A percentile compares a stretch with the other conserved stretches of the same genome.
These are phyloP conservation scores for Podila minutissima DNA, from an alignment of 192 early-diverging fungal genomes.

Conservation along the genomic window DNA sequence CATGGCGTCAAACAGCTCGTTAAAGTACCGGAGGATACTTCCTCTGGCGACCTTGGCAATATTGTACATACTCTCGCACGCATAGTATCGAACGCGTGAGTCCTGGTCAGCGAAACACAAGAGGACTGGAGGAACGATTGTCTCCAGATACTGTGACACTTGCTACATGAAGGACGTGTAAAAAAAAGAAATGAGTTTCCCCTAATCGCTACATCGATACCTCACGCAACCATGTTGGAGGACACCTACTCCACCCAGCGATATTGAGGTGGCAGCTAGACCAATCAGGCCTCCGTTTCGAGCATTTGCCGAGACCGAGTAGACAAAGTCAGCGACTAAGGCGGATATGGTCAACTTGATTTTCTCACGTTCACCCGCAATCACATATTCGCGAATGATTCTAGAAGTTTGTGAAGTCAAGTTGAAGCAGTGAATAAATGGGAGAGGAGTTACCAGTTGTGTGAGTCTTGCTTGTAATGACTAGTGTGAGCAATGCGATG, in stretches of 20 bases:
- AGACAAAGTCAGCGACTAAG: conserved; percentile 89
- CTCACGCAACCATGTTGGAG: too few relatives aligned
- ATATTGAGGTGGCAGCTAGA: conserved; percentile 88
- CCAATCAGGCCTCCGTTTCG: conserved; percentile 96
- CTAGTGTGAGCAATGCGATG: too few relatives aligned
- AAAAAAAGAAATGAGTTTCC: too few relatives aligned
- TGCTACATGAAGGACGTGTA: conserved; percentile 30
- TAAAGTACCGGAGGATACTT: conserved; percentile 91
- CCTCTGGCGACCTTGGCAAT: conserved; percentile 95
- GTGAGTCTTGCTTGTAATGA: too few relatives aligned
- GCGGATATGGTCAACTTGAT: conserved; percentile 80
- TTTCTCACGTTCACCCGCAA: conserved; percentile 59
- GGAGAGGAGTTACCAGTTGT: not conserved
- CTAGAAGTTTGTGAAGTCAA: conserved; percentile 20
- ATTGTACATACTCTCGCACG: conserved; percentile 98
- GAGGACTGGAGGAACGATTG: conserved; percentile 94
- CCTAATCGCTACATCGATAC: not conserved
- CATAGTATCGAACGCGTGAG: conserved; percentile 95
- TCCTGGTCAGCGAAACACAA: conserved; percentile 94
- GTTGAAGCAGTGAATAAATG: not conserved
- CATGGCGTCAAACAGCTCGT: conserved; percentile 97
- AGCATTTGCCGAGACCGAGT: conserved; percentile 84
- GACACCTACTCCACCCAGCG: conserved; percentile 74
- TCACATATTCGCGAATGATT: conserved; percentile 73
- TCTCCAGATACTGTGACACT: conserved; percentile 71